Percentiles rank a stretch among this genome's conserved stretches.
Evolutionary conservation across 2,329 filamentous ascomycete genomes (phyloP).

Genomic region (Colletotrichum gigasporum): DNA sequence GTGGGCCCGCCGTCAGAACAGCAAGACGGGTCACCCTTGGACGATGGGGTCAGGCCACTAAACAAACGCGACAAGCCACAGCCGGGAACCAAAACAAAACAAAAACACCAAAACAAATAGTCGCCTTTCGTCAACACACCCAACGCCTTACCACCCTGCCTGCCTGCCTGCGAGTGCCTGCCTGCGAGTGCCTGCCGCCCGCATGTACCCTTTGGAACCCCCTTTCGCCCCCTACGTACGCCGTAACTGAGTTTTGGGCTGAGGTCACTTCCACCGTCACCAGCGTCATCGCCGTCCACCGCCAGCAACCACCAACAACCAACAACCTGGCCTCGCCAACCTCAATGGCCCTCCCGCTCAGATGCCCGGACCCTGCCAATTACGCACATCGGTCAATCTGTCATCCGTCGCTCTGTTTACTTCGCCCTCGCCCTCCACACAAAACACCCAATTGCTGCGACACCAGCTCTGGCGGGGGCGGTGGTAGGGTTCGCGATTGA

Average conservation of each 20-base stretch:
- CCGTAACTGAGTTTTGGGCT: not conserved
- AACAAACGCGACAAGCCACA: conserved; percentile 32
- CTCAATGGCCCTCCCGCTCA: conserved; percentile 1
- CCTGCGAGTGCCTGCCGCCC: not conserved
- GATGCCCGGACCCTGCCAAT: conserved; percentile 10
- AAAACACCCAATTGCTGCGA: not conserved
- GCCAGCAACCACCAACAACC: conserved; percentile 5
- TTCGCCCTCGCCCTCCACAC: not conserved
- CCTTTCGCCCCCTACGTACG: not conserved
- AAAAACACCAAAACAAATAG: conserved; percentile 12
- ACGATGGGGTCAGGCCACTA: conserved; percentile 23
- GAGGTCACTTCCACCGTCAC: conserved; percentile 15
- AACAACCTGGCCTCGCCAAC: conserved; percentile 15
- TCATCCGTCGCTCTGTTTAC: not conserved
- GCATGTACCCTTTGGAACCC: not conserved
- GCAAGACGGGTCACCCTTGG: conserved; percentile 26
- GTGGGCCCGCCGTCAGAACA: conserved; percentile 24
- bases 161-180: not conserved
- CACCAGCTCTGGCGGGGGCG: conserved; percentile 1
- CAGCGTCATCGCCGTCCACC: conserved; percentile 9
- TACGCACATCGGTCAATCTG: conserved; percentile 6
- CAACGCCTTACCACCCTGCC: not conserved
- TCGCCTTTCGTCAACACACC: conserved; percentile 5
- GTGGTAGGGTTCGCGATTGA: conserved; percentile 18
- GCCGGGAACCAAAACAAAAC: conserved; percentile 31